A percentile compares a stretch with the other conserved stretches of the same genome.
Evolutionary conservation across 2,329 filamentous ascomycete species (phyloP).

Genomic region (Microascus cirrosus): DNA sequence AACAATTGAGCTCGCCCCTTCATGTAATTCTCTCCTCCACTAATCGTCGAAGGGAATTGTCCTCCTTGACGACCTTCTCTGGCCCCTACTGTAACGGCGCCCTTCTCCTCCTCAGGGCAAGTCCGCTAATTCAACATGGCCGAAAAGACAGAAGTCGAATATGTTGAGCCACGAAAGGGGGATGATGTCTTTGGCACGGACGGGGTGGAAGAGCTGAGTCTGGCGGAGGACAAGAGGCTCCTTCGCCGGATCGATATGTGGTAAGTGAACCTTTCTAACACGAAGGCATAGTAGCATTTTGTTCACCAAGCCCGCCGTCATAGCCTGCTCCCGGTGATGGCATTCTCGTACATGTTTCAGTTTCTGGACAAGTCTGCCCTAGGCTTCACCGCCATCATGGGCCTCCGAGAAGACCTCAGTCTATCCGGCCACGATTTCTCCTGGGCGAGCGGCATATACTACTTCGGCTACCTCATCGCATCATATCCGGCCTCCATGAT

Average conservation of each 20-base stretch:
- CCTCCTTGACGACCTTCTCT: too few species aligned
- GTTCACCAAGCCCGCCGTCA: not conserved
- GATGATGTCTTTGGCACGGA: not conserved
- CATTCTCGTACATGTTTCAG: conserved; percentile 44
- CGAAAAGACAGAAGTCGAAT: not conserved
- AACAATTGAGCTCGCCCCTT: too few species aligned
- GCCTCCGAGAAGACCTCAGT: conserved; percentile 29
- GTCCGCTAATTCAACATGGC: not conserved
- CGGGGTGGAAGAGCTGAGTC: conserved; percentile 7
- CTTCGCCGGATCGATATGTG: conserved; percentile 46
- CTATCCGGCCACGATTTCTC: conserved; percentile 36
- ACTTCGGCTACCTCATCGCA: conserved; percentile 31
- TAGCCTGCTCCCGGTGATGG: conserved; percentile 40
- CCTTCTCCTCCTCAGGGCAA: too few species aligned
- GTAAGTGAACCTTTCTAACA: conserved; percentile 25
- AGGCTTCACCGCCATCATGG: conserved; percentile 38
- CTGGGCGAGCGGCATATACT: conserved; percentile 34
- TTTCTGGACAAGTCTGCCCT: conserved; percentile 49
- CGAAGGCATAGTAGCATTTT: not conserved
- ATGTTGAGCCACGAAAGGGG: not conserved
- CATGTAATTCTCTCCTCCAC: too few species aligned
- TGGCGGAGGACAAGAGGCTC: conserved; percentile 33
- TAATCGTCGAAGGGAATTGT: too few species aligned
- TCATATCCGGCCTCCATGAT: conserved; percentile 11
- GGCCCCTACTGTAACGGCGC: too few species aligned